Evolutionary conservation across 2,329 filamentous ascomycete genomes (phyloP).

Genomic region (Xylaria sp.): DNA sequence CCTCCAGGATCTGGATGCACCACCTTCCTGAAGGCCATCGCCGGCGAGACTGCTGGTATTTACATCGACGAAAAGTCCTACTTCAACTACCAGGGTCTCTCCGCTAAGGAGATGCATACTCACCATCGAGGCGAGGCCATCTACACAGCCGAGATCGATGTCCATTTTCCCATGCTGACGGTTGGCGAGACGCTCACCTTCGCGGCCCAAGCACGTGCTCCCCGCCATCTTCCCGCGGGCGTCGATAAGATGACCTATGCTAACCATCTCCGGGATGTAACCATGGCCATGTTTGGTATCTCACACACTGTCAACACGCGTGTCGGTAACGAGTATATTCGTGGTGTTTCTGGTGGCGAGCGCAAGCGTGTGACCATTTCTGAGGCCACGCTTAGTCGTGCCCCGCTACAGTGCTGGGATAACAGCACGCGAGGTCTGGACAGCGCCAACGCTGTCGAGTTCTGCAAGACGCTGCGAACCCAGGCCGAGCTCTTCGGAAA

Average conservation of each 20-base stretch:
- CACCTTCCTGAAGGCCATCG: conserved; percentile 85
- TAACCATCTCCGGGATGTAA: conserved; percentile 74
- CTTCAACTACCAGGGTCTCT: conserved; percentile 84
- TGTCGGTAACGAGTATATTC: conserved; percentile 79
- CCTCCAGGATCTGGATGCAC: conserved; percentile 81
- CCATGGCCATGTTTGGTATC: conserved; percentile 81
- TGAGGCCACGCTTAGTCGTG: conserved; percentile 68
- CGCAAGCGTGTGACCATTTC: conserved; percentile 74
- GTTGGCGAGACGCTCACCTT: conserved; percentile 85
- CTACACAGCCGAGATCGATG: conserved; percentile 86
- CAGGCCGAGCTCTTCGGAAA: conserved; percentile 74
- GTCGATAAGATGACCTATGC: conserved; percentile 66
- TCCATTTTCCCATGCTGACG: conserved; percentile 80
- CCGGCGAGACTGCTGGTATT: conserved; percentile 85
- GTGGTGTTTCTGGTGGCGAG: conserved; percentile 80
- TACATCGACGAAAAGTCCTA: conserved; percentile 75
- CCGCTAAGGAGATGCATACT: conserved; percentile 78
- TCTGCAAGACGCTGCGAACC: conserved; percentile 73
- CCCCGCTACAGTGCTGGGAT: conserved; percentile 74
- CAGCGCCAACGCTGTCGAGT: conserved; percentile 80
- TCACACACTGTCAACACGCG: conserved; percentile 77
- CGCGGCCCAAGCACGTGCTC: conserved; percentile 76
- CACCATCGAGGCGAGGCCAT: conserved; percentile 86
- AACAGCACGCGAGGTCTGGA: conserved; percentile 81
- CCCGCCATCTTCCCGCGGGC: conserved; percentile 69